A percentile compares a stretch with the other conserved stretches of the same genome.
These are phyloP conservation scores for Berkeleyomyces basicola DNA, from an alignment of 2,329 filamentous ascomycete genomes.

Conservation along the genomic window DNA sequence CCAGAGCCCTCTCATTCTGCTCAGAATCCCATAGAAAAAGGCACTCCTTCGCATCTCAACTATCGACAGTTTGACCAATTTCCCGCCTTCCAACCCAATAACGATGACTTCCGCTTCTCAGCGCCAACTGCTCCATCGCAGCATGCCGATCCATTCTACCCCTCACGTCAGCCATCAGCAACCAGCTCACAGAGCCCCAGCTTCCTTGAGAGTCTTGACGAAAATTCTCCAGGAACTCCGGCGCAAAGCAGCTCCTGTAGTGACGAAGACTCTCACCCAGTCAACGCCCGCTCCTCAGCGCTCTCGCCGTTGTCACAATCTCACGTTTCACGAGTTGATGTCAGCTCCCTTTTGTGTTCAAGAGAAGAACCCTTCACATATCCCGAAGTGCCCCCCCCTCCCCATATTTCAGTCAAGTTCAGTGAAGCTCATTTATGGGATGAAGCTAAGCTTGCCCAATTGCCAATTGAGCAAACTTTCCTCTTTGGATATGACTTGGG, in stretches of 20 bases:
- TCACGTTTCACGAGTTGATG: constrained; percentile 34
- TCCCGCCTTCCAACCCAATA: constrained; percentile 8
- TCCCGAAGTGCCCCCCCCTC: not conserved
- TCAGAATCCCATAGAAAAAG: not conserved
- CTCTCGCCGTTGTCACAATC: constrained; percentile 12
- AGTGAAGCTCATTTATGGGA: constrained; percentile 6
- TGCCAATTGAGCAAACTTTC: constrained; percentile 21
- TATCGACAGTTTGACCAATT: not conserved
- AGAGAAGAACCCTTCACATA: constrained; percentile 23
- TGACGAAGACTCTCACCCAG: constrained; percentile 21
- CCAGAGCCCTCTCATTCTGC: not conserved
- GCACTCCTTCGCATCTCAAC: too few species aligned
- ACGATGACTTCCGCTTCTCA: not conserved
- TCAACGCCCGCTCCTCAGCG: constrained; percentile 14
- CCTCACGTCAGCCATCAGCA: constrained; percentile 5
- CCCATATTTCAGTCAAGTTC: constrained; percentile 4
- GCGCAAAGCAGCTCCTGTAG: constrained; percentile 25
- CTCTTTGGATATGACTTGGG: constrained; percentile 59
- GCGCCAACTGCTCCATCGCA: not conserved
- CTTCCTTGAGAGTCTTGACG: not conserved
- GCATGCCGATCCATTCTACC: not conserved
- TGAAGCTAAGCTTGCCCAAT: not conserved
- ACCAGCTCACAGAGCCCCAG: constrained; percentile 1
- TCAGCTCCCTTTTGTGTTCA: constrained; percentile 43
- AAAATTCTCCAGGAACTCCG: constrained; percentile 25